Conservation (phyloP, 768 basidiomycete species). For the Leccinum subtestaceum region DNA sequence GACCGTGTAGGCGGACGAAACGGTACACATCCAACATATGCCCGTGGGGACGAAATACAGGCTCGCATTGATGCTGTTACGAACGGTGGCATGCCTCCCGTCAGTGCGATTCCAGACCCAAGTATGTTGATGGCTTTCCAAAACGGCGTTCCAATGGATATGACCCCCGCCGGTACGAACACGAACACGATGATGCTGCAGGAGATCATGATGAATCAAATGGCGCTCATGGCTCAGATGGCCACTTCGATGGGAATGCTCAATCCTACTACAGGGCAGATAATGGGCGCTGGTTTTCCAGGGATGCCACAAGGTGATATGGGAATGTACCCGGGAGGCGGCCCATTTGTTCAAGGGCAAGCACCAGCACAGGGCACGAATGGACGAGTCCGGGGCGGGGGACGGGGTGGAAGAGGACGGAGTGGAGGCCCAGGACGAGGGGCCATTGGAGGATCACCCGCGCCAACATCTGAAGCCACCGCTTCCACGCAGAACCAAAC, state of each 20-base stretch:
- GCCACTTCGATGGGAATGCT: constrained; percentile 80
- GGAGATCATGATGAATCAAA: constrained; percentile 89
- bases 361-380: constrained; percentile 19
- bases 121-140: constrained; percentile 44
- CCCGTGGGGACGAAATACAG: constrained; percentile 67
- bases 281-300: constrained; percentile 54
- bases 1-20: constrained; percentile 74
- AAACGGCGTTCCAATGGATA: constrained; percentile 45
- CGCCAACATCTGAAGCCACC: constrained; percentile 18
- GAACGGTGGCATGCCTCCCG: constrained; percentile 44
- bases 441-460: constrained; percentile 25
- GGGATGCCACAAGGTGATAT: constrained; percentile 56
- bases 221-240: constrained; percentile 94
- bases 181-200: constrained; percentile 72
- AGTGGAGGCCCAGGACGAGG: constrained; percentile 45
- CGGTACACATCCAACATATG: constrained; percentile 29
- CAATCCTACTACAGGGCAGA: constrained; percentile 55
- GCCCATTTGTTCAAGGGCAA: constrained; percentile 22
- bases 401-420: constrained; percentile 44
- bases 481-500: constrained; percentile 19
- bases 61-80: constrained; percentile 79
- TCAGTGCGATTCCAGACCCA: constrained; percentile 24
- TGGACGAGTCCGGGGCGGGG: constrained; percentile 44
- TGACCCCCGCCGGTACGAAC: constrained; percentile 51
- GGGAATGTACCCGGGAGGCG: constrained; percentile 42